Evolutionary conservation across 73 alveolate genomes (phyloP), one percentile per base, ranked within the genome.

Genomic region (Blepharisma stoltei): DNA sequence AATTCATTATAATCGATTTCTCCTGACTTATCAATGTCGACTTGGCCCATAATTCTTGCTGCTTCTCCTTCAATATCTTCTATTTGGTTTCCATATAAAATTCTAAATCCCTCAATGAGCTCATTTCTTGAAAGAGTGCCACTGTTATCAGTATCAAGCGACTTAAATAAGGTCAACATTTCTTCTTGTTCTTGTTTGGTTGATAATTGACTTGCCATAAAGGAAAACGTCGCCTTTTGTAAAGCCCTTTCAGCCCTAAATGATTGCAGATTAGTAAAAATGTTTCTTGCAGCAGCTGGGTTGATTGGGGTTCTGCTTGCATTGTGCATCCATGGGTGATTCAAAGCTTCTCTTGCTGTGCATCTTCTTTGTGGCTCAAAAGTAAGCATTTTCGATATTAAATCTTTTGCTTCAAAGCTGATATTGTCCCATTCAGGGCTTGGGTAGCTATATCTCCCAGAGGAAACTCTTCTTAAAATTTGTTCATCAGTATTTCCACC

Each of bases 281-380:
- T 83, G 9, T 67, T 53, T 7, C 48, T 20, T 6, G 90, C 70
- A 7, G 53, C 66, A 27, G 43, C 83, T 27, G 73, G 66, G 38
- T 82, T 82, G 7, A 53, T 11, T 7, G 79, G 67, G 27, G 11
- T 77, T 46, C 54, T 70, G 21, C 46, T 55, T 6, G 75, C 86
- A 67, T 84, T 48, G 14, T 65, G 38, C 46, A 89, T 71, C 93
- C 96, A 89, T 6, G 92, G 92, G 67, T 89, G 96, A 54, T 77
- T 41, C 55, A 78, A 82, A 27, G 90, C 90, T 41, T 89, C 96
- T 32, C 81, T 78, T 21, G 90, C 87, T 20, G 90, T 54, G 8
- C 80, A 54, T 70, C 91, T 48, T 46, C 54, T 55, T n/a, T 81
- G 55, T 8, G 84, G 89, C 54, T 89, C 91, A 25, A 66, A 60